phyloP scores from a whole-genome alignment of 1,284 basidiomycete genomes.

The Ceratobasidium sp. region DNA sequence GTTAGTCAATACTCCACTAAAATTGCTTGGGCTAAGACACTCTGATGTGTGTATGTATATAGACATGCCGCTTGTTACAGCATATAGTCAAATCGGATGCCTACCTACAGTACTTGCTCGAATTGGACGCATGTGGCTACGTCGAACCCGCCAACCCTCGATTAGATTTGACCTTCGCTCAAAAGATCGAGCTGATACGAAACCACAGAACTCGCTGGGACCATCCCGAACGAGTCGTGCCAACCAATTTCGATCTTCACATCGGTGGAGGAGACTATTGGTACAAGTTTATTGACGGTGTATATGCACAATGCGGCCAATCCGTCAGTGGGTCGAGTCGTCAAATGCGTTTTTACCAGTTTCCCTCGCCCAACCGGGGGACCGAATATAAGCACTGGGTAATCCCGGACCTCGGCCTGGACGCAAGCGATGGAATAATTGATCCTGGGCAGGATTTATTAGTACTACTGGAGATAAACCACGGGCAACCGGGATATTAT shows the following conservation, averaged over 20 bases:
- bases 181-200: conserved; percentile 5
- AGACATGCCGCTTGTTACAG: conserved; percentile 24
- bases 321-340: neutral
- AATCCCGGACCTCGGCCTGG: neutral
- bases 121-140: conserved; percentile 30
- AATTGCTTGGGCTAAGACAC: neutral
- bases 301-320: conserved; percentile 10
- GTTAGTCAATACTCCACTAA: no score
- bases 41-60: neutral
- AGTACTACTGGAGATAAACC: conserved; percentile 2
- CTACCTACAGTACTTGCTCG: conserved; percentile 19
- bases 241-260: neutral
- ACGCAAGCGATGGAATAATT: conserved; percentile 1
- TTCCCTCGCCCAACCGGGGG: conserved; percentile 24
- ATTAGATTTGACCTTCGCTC: conserved; percentile 14
- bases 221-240: neutral
- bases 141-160: conserved; percentile 16
- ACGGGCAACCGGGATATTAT: neutral
- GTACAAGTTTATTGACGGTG: conserved; percentile 18
- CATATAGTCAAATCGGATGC: neutral
- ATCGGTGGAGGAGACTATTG: neutral
- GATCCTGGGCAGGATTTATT: conserved; percentile 25
- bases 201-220: neutral
- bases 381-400: conserved; percentile 16
- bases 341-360: conserved; percentile 21